These are phyloP conservation scores for Phyllosticta capitalensis DNA, from an alignment of 2,329 filamentous ascomycete genomes.

Conservation along the genomic window DNA sequence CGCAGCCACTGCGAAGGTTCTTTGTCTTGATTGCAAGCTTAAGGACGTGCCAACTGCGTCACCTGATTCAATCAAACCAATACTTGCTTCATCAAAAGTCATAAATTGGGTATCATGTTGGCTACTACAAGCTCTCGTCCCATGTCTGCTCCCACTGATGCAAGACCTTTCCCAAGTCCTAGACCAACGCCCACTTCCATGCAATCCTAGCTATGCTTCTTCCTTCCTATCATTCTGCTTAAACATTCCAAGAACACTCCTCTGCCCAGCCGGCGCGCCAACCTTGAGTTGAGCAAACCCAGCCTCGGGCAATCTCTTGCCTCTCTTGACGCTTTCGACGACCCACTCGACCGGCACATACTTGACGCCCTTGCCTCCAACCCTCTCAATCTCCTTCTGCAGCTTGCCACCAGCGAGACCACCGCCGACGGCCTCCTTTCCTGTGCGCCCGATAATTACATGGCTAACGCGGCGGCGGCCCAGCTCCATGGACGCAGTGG, in stretches of 20 bases:
- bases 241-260: conserved; percentile 5
- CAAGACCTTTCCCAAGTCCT: neutral
- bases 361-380: conserved; percentile 61
- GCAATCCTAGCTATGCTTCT: neutral
- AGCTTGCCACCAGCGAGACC: conserved; percentile 69
- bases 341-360: conserved; percentile 74
- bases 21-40: too few species aligned
- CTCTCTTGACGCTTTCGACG: conserved; percentile 2
- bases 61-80: too few species aligned
- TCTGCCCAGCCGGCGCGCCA: conserved; percentile 31
- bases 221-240: neutral
- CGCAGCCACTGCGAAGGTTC: too few species aligned
- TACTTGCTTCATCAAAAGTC: too few species aligned
- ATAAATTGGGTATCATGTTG: neutral
- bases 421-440: conserved; percentile 52
- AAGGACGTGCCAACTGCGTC: too few species aligned
- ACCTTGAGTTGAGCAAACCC: conserved; percentile 54
- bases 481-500: conserved; percentile 58
- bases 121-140: neutral
- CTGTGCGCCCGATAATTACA: conserved; percentile 58
- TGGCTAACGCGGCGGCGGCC: conserved; percentile 71
- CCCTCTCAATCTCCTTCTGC: conserved; percentile 64
- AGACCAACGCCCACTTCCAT: neutral
- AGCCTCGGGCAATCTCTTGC: conserved; percentile 63
- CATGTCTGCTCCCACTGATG: neutral